Evolutionary conservation across 2,329 filamentous ascomycete genomes (phyloP).

Genomic region (Exophiala calicioides): DNA sequence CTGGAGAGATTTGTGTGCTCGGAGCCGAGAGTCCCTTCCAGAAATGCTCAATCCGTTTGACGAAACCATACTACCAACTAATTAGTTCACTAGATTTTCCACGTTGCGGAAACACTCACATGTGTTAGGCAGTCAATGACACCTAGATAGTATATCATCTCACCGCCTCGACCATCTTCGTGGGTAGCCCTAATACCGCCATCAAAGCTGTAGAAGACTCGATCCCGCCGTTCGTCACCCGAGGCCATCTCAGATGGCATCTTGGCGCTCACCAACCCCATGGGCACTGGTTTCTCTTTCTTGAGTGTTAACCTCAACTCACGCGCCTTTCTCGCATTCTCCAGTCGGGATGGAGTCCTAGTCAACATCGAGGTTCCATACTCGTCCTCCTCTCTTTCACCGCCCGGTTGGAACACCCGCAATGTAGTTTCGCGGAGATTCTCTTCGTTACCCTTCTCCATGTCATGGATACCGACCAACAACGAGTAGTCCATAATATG

Average conservation of each 20-base stretch:
- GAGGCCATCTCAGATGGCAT: slow-evolving; percentile 84
- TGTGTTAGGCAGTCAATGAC: slow-evolving; percentile 98
- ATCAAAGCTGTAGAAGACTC: slow-evolving; percentile 91
- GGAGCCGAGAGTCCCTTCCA: slow-evolving; percentile 90
- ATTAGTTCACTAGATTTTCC: slow-evolving; percentile 9
- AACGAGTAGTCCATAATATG: slow-evolving; percentile 99
- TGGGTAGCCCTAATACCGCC: slow-evolving; percentile 92
- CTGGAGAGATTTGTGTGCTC: slow-evolving; percentile 84
- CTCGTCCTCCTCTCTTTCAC: slow-evolving; percentile 65
- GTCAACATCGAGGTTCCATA: slow-evolving; percentile 61
- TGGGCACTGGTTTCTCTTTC: slow-evolving; percentile 87
- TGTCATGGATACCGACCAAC: slow-evolving; percentile 89
- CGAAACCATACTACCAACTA: slow-evolving; percentile 72
- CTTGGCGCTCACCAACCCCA: slow-evolving; percentile 76
- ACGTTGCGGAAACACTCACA: slow-evolving; percentile 58
- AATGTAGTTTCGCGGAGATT: slow-evolving; percentile 87
- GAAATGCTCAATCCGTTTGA: slow-evolving; percentile 95
- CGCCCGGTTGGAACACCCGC: slow-evolving; percentile 89
- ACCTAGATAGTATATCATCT: slow-evolving; percentile 96
- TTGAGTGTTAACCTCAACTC: slow-evolving; percentile 92
- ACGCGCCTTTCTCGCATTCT: slow-evolving; percentile 85
- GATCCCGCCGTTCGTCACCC: slow-evolving; percentile 68
- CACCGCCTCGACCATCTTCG: slow-evolving; percentile 78
- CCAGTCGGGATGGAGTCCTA: slow-evolving; percentile 89
- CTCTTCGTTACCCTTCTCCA: slow-evolving; percentile 89